Percentiles rank a stretch among this genome's conserved stretches.
Conservation (phyloP, 352 stramenopile genomes). For the Phytophthora boehmeriae region DNA sequence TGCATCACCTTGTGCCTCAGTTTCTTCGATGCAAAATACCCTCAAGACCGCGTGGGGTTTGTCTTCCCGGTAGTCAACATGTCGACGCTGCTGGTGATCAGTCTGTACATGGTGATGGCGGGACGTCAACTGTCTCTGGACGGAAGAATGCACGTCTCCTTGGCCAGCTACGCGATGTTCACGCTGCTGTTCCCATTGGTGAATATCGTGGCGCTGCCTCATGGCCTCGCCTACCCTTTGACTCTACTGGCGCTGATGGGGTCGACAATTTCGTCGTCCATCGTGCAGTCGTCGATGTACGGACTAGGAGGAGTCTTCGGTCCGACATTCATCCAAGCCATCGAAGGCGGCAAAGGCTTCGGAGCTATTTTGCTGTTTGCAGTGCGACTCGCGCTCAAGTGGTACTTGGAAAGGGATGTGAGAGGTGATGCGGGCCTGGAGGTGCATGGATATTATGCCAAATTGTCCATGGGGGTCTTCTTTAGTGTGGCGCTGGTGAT, state of each 20-base stretch:
- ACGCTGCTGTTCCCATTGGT: conserved; percentile 60
- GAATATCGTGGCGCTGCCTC: conserved; percentile 61
- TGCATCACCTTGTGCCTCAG: conserved; percentile 79
- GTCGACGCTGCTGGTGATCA: conserved; percentile 80
- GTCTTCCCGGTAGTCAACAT: conserved; percentile 88
- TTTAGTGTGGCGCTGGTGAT: conserved; percentile 68
- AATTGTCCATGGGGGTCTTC: conserved; percentile 68
- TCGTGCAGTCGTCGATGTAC: conserved; percentile 79
- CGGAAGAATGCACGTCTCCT: conserved; percentile 56
- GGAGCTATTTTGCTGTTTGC: conserved; percentile 75
- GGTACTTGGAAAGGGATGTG: conserved; percentile 39
- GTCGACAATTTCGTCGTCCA: conserved; percentile 66
- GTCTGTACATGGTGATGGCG: conserved; percentile 80
- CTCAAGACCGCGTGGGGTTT: conserved; percentile 69
- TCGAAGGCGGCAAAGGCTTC: conserved; percentile 82
- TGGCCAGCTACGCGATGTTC: conserved; percentile 60
- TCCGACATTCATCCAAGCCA: conserved; percentile 74
- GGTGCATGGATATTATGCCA: conserved; percentile 23
- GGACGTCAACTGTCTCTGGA: conserved; percentile 69
- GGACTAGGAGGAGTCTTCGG: conserved; percentile 82
- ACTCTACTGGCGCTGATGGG: conserved; percentile 69
- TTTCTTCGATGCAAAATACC: conserved; percentile 71
- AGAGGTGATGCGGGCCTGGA: neutral
- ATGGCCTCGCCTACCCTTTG: conserved; percentile 52
- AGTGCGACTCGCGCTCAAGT: conserved; percentile 65